A percentile compares a stretch with the other conserved stretches of the same genome.
These are phyloP conservation scores for Prunus davidiana DNA, from an alignment of 306 rosid species.

Conservation along the genomic window DNA sequence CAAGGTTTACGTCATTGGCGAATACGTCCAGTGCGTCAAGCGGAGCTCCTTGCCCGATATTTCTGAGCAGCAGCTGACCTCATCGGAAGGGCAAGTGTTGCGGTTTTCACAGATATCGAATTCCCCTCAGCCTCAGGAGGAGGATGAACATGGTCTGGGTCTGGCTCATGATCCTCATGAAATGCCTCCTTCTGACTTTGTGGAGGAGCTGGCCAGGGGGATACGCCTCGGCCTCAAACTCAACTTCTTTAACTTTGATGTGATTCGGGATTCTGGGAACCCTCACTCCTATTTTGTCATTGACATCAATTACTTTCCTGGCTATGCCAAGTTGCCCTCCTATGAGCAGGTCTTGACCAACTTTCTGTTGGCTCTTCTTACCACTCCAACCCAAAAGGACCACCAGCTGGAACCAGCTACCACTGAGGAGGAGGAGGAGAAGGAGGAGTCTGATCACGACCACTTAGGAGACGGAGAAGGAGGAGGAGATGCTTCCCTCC, in stretches of 20 bases:
- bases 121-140: not conserved
- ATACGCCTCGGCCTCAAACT: constrained; percentile 49
- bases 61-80: constrained; percentile 18
- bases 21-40: constrained; percentile 45
- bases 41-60: constrained; percentile 52
- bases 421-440: too few relatives aligned
- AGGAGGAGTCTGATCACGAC: too few relatives aligned
- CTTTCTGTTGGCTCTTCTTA: constrained; percentile 39
- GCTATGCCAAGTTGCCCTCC: constrained; percentile 56
- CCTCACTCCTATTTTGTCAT: constrained; percentile 39
- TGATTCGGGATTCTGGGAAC: constrained; percentile 44
- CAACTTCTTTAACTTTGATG: constrained; percentile 58
- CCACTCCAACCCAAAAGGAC: not conserved
- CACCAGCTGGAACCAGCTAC: not conserved
- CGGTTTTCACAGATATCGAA: constrained; percentile 53
- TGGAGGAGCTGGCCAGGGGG: constrained; percentile 30
- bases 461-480: too few relatives aligned
- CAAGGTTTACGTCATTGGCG: constrained; percentile 70
- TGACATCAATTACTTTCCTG: constrained; percentile 79
- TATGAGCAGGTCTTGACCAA: constrained; percentile 43
- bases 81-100: constrained; percentile 20
- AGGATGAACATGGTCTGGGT: not conserved
- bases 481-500: too few relatives aligned
- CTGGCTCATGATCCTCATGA: constrained; percentile 26
- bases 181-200: constrained; percentile 40